phyloP scores from a whole-genome alignment of 1,284 basidiomycete species.

The Naganishia sp. region DNA sequence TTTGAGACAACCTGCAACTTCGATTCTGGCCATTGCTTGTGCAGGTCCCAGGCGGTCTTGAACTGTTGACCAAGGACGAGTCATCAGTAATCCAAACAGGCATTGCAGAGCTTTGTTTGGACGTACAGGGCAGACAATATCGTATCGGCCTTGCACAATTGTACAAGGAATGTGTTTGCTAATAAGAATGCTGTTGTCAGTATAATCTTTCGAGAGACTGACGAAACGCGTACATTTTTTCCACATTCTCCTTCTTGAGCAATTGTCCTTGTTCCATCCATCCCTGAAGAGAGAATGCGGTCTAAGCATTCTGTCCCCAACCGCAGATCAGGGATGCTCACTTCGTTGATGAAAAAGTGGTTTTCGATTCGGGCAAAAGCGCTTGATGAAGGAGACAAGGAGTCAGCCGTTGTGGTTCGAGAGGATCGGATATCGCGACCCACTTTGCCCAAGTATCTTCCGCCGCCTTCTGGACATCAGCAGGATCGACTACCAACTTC shows the following conservation, averaged over 20 bases:
- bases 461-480: constrained; percentile 68
- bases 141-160: constrained; percentile 75
- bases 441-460: constrained; percentile 75
- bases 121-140: constrained; percentile 57
- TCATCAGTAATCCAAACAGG: too few relatives aligned
- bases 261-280: constrained; percentile 90
- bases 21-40: constrained; percentile 79
- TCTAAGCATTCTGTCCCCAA: background rate
- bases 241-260: constrained; percentile 76
- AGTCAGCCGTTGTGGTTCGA: background rate
- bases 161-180: constrained; percentile 81
- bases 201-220: background rate
- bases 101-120: constrained; percentile 32
- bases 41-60: constrained; percentile 75
- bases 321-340: constrained; percentile 40
- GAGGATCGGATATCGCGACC: constrained; percentile 40
- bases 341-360: constrained; percentile 83
- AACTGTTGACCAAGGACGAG: constrained; percentile 54
- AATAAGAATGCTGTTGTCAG: background rate
- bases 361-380: constrained; percentile 89
- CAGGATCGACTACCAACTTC: constrained; percentile 69
- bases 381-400: constrained; percentile 51
- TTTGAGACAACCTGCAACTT: constrained; percentile 81
- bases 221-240: constrained; percentile 73
- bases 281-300: constrained; percentile 56